Conservation (phyloP, 805 yeast genomes). For the Wickerhamomyces xylosicus region DNA sequence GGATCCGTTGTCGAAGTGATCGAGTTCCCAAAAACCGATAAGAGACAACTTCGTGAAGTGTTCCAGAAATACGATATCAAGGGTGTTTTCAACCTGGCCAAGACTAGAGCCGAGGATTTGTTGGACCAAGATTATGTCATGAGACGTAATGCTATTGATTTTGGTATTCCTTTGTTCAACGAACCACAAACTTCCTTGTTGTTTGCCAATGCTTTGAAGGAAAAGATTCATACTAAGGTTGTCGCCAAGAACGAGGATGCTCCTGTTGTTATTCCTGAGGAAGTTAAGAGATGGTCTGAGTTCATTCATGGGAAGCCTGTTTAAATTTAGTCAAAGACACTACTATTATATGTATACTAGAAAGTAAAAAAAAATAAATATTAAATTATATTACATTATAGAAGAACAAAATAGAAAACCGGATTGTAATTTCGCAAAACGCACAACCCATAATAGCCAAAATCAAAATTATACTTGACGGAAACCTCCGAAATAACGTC, state of each 20-base stretch:
- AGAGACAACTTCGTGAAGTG: conserved; percentile 86
- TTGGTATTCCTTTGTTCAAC: conserved; percentile 91
- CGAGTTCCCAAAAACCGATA: conserved; percentile 88
- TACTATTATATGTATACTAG: too few species aligned
- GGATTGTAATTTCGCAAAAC: too few species aligned
- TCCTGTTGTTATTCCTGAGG: conserved; percentile 57
- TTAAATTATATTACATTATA: too few species aligned
- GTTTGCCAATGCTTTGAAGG: conserved; percentile 75
- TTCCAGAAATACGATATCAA: conserved; percentile 80
- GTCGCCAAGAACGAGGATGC: conserved; percentile 36
- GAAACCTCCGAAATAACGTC: too few species aligned
- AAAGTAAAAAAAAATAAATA: neutral
- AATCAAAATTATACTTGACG: too few species aligned
- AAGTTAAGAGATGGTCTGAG: conserved; percentile 95
- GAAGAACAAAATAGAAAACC: too few species aligned
- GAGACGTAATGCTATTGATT: conserved; percentile 99
- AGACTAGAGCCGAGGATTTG: conserved; percentile 76
- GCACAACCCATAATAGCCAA: too few species aligned
- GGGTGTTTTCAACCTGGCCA: conserved; percentile 88
- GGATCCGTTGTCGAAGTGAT: conserved; percentile 42
- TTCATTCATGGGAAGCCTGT: conserved; percentile 92
- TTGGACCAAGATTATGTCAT: conserved; percentile 88
- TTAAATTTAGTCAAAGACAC: conserved; percentile 7
- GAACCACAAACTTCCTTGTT: conserved; percentile 90
- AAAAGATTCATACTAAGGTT: conserved; percentile 43